Percentiles rank a stretch among this genome's conserved stretches.
Evolutionary conservation across 108 stramenopile genomes (phyloP).

Genomic region (Skeletonema grethae): DNA sequence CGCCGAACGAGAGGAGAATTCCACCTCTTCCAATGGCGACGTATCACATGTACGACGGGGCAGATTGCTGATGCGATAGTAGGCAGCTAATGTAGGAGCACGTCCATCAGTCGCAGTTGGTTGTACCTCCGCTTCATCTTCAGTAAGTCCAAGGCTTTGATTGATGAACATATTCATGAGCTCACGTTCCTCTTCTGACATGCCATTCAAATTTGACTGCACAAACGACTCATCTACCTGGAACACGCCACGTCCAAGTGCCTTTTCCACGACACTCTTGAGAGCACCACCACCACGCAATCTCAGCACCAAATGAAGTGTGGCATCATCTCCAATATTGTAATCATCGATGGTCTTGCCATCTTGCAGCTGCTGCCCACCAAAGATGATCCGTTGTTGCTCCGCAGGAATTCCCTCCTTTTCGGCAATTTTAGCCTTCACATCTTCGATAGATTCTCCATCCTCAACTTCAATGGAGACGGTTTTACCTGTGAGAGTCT

Average conservation of each 20-base stretch:
- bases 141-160: constrained; percentile 47
- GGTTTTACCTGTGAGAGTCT: constrained; percentile 95
- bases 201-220: constrained; percentile 57
- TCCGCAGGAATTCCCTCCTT: constrained; percentile 97
- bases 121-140: constrained; percentile 19
- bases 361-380: constrained; percentile 97
- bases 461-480: constrained; percentile 97
- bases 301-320: constrained; percentile 92
- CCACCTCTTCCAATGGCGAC: constrained; percentile 55
- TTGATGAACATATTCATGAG: constrained; percentile 79
- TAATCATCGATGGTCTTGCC: constrained; percentile 95
- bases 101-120: constrained; percentile 27
- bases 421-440: constrained; percentile 97
- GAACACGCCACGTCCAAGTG: constrained; percentile 55
- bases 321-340: constrained; percentile 94
- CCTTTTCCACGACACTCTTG: constrained; percentile 33
- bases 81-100: constrained; percentile 54
- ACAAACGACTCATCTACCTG: constrained; percentile 86
- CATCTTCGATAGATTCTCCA: constrained; percentile 96
- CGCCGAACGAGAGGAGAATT: constrained; percentile 41
- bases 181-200: constrained; percentile 68
- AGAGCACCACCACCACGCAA: constrained; percentile 64
- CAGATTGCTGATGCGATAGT: constrained; percentile 65
- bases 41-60: constrained; percentile 54
- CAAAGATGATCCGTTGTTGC: constrained; percentile 95